A percentile compares a stretch with the other conserved stretches of the same genome.
phyloP scores from a whole-genome alignment of 805 yeast genomes.

The Starmerella sirachaensis region DNA sequence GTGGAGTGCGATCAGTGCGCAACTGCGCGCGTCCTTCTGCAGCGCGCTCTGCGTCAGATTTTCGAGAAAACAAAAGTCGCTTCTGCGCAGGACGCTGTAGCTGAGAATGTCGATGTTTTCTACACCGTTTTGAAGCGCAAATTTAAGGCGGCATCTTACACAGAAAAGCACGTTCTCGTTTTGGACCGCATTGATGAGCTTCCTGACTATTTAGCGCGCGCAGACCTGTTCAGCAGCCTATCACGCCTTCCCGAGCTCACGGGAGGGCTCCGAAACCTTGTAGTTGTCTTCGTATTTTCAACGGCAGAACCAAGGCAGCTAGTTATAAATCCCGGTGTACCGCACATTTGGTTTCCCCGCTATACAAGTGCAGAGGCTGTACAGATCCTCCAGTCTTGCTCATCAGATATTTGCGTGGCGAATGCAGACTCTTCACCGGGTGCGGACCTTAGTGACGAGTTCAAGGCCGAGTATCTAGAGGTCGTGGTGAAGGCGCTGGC shows the following conservation, averaged over 20 bases:
- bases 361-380: constrained; percentile 33
- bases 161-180: constrained; percentile 36
- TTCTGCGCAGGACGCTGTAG: constrained; percentile 19
- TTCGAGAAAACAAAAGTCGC: constrained; percentile 26
- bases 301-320: constrained; percentile 36
- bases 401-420: constrained; percentile 1
- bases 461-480: constrained; percentile 36
- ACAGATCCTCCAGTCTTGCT: constrained; percentile 24
- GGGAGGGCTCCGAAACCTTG: constrained; percentile 28
- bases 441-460: constrained; percentile 9
- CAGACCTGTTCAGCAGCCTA: constrained; percentile 34
- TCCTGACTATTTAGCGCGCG: constrained; percentile 30
- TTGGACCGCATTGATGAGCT: constrained; percentile 41
- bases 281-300: constrained; percentile 34
- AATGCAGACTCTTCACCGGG: background rate
- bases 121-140: constrained; percentile 31
- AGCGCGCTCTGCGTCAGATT: constrained; percentile 34
- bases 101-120: constrained; percentile 37
- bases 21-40: constrained; percentile 38
- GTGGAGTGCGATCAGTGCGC: constrained; percentile 40
- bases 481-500: constrained; percentile 35
- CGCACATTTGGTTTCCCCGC: constrained; percentile 35
- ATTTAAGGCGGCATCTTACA: constrained; percentile 26
- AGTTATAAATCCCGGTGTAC: constrained; percentile 31
- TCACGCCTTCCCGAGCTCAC: constrained; percentile 34